Base-by-base conservation (phyloP, 2,329 filamentous ascomycete species). In the Xylaria arbuscula region DNA sequence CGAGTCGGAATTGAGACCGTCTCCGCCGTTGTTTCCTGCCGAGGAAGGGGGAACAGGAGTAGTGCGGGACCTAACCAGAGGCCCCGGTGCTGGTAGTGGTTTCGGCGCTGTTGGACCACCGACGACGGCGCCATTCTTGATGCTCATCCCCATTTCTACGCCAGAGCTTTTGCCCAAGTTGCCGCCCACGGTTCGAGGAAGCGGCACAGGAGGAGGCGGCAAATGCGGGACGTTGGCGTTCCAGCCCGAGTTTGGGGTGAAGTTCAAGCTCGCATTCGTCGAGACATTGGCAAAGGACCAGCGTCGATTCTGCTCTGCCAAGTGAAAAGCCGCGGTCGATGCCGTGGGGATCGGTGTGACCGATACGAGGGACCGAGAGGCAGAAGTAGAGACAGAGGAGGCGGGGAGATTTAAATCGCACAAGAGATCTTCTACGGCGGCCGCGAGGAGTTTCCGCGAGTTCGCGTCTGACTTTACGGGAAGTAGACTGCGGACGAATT, bases 401-500 rank as follows among this genome's bases (percentile, higher is more conserved):
- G 55, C 45, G 8, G 64, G 47, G 1, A 73, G 66, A 13, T 68
- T 40, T 7, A 78, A 58, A n/a, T 75, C 73, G 54, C 70, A 68
- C 17, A 76, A 65, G 24, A 78, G 62, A 42, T 85, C 82, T 36
- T 83, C 82, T 19, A 94, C 82, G 1, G 87, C 85, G 51, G 87
- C 84, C 19, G 89, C 86, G 9, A 94, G 81, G 22, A 88, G 81
- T 69, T 89, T 87, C 64, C 88, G 86, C 0, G 87, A 82, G 38
- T 86, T 81, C 0, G 85, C 74, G 72, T 93, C 88, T 0, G 86
- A 83, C 8, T 80, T 78, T 0, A 82, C 81, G 0, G 93, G 93
- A 47, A 97, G 87, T 3, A 96, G 83, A 60, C 91, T 86, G 48
- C 93, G 85, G 0, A 92, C 90, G 2, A 97, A 85, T 73, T 94